Conservation (phyloP, 805 yeast genomes). For the Maudiozyma saulgeensis region DNA sequence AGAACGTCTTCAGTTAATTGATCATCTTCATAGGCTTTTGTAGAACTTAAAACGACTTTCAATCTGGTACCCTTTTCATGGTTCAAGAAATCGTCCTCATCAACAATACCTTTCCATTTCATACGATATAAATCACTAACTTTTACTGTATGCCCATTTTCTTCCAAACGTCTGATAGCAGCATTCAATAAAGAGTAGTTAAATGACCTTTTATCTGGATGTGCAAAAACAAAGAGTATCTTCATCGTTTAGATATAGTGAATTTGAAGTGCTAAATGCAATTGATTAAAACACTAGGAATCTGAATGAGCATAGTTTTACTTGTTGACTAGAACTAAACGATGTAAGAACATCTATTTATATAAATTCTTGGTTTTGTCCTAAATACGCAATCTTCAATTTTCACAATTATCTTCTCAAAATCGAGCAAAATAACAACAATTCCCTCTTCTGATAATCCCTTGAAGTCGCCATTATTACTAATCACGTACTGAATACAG, state of each 20-base stretch:
- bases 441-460: too few species aligned
- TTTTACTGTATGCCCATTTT: slow-evolving; percentile 20
- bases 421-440: too few species aligned
- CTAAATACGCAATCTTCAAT: too few species aligned
- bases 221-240: slow-evolving; percentile 20
- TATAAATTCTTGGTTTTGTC: too few species aligned
- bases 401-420: too few species aligned
- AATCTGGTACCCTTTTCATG: slow-evolving; percentile 10
- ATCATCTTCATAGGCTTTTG: slow-evolving; percentile 6
- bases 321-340: too few species aligned
- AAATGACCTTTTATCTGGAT: slow-evolving; percentile 21
- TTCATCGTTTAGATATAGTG: slow-evolving; percentile 7
- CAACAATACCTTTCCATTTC: slow-evolving; percentile 18
- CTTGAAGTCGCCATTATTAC: too few species aligned
- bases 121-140: slow-evolving; percentile 19
- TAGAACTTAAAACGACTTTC: slow-evolving; percentile 12
- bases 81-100: slow-evolving; percentile 15
- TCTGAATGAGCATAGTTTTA: too few species aligned
- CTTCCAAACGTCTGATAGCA: slow-evolving; percentile 11
- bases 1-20: slow-evolving; percentile 21
- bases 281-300: too few species aligned
- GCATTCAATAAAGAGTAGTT: slow-evolving; percentile 15
- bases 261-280: too few species aligned
- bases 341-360: too few species aligned
- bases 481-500: too few species aligned